Evolutionary conservation across 1,139 yeast species (phyloP).

Genomic region (Taphrina populina): DNA sequence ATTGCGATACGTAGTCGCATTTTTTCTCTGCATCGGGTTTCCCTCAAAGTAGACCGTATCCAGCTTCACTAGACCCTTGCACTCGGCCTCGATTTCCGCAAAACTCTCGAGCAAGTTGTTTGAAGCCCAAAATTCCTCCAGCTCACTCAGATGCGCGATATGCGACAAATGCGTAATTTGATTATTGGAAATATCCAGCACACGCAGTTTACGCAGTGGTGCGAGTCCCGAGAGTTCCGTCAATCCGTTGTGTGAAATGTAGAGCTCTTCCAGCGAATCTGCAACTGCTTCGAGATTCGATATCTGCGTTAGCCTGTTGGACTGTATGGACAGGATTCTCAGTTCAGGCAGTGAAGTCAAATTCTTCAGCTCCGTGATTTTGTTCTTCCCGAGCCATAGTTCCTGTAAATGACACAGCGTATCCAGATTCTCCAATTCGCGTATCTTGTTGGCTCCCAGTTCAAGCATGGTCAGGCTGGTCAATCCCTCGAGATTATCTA

Average conservation of each 20-base stretch:
- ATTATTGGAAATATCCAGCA: slow-evolving; percentile 81
- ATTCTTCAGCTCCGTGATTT: slow-evolving; percentile 60
- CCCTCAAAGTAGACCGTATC: slow-evolving; percentile 94
- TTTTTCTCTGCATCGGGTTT: slow-evolving; percentile 76
- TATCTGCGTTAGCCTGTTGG: slow-evolving; percentile 73
- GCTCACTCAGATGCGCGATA: slow-evolving; percentile 59
- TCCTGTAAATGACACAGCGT: slow-evolving; percentile 60
- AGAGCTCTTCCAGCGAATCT: slow-evolving; percentile 74
- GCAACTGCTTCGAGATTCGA: slow-evolving; percentile 73
- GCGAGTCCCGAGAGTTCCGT: slow-evolving; percentile 75
- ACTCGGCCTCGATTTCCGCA: slow-evolving; percentile 64
- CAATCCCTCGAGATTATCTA: slow-evolving; percentile 64
- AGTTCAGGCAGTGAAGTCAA: slow-evolving; percentile 61
- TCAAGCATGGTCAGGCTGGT: slow-evolving; percentile 69
- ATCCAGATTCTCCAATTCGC: slow-evolving; percentile 59
- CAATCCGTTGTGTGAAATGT: slow-evolving; percentile 83
- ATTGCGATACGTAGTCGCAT: slow-evolving; percentile 79
- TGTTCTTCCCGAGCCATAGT: slow-evolving; percentile 92
- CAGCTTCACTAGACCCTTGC: slow-evolving; percentile 61
- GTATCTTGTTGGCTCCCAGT: slow-evolving; percentile 85
- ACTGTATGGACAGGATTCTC: slow-evolving; percentile 79
- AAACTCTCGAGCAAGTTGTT: slow-evolving; percentile 68
- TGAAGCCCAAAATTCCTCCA: slow-evolving; percentile 95
- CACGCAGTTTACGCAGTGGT: slow-evolving; percentile 62
- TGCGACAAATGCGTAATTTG: slow-evolving; percentile 61